Evolutionary conservation across 139 green algal genomes (phyloP).

Genomic region (Chlorella sorokiniana): DNA sequence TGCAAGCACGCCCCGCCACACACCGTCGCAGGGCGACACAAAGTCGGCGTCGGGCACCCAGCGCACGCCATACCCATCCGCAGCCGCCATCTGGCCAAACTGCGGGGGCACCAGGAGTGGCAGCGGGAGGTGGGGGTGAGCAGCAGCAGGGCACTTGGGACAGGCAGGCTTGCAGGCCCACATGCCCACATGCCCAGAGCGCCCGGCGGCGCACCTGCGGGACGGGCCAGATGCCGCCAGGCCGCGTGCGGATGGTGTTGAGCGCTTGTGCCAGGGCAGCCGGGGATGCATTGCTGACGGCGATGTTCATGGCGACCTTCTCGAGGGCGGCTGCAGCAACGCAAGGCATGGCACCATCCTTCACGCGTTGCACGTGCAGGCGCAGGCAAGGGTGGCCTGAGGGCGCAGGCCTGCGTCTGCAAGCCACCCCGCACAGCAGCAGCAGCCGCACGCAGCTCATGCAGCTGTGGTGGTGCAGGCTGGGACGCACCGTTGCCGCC

Average conservation of each 20-base stretch:
- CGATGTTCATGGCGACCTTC: constrained; percentile 4
- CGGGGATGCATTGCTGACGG: not conserved
- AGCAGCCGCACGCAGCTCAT: not conserved
- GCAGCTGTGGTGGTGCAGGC: not conserved
- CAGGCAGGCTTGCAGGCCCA: no score
- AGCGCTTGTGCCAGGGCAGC: not conserved
- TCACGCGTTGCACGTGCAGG: not conserved
- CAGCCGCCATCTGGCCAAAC: constrained; percentile 14
- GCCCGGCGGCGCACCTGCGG: not conserved
- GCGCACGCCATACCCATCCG: not conserved
- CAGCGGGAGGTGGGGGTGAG: not conserved
- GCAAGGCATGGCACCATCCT: not conserved
- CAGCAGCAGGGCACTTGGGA: no score
- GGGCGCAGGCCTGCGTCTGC: not conserved
- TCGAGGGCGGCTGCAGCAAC: not conserved
- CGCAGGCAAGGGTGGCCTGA: not conserved
- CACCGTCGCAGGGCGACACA: not conserved
- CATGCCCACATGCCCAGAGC: not conserved
- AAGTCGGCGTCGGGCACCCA: not conserved
- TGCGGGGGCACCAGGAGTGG: no score
- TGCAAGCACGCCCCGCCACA: no score
- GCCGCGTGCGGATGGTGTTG: not conserved
- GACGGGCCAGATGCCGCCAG: constrained; percentile 6
- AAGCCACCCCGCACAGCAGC: not conserved
- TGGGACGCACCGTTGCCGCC: not conserved